Conservation (phyloP, 768 basidiomycete species). For the Pulveroboletus sp. region DNA sequence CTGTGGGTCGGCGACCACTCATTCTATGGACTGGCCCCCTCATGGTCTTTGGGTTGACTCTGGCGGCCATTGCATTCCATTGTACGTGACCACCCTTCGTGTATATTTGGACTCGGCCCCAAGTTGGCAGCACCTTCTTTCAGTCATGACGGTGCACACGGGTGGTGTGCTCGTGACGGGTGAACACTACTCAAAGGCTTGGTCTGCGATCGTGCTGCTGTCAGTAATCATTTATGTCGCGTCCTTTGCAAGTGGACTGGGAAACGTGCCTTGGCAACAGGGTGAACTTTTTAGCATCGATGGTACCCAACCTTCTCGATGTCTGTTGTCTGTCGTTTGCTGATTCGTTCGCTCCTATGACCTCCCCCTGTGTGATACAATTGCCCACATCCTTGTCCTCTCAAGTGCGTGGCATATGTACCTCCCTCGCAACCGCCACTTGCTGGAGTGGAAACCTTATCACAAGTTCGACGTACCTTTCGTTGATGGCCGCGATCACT, state of each 20-base stretch:
- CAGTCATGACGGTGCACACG: constrained; percentile 61
- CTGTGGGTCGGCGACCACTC: constrained; percentile 64
- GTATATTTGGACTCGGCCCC: constrained; percentile 21
- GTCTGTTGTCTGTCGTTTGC: no score
- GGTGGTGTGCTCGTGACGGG: constrained; percentile 59
- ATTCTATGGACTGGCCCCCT: constrained; percentile 71
- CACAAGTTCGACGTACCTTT: constrained; percentile 77
- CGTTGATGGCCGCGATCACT: constrained; percentile 70
- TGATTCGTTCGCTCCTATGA: neutral
- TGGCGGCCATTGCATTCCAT: constrained; percentile 65
- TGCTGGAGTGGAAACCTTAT: constrained; percentile 80
- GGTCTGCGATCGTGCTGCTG: constrained; percentile 68
- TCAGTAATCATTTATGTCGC: constrained; percentile 83
- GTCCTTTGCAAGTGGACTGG: constrained; percentile 75
- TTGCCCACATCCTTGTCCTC: neutral
- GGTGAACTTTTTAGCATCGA: constrained; percentile 81
- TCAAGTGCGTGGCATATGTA: constrained; percentile 75
- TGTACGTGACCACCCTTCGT: constrained; percentile 31
- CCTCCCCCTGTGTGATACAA: no score
- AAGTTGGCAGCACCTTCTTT: neutral
- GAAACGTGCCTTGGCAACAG: constrained; percentile 86
- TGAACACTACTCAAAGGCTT: constrained; percentile 53
- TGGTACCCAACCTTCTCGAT: constrained; percentile 33
- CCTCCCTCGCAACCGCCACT: constrained; percentile 69
- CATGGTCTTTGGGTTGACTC: constrained; percentile 63